Percentiles rank a stretch among this genome's conserved stretches.
Conservation (phyloP, 2,329 filamentous ascomycete genomes). For the Camptophora hylomeconis region DNA sequence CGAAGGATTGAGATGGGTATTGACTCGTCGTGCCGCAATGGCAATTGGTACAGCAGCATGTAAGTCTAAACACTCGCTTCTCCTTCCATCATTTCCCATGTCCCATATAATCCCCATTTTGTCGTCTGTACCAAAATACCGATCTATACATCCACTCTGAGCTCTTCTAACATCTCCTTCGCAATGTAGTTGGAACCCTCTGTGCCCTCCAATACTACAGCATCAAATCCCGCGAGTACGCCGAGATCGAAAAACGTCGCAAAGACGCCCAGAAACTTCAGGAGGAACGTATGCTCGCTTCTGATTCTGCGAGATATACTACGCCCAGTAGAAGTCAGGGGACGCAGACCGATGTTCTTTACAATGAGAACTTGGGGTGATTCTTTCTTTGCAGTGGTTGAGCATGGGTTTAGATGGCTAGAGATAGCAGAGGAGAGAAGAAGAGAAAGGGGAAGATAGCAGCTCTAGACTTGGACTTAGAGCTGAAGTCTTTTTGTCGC, state of each 20-base stretch:
- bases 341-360: slow-evolving; percentile 10
- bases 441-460: slow-evolving; percentile 1
- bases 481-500: too few relatives aligned
- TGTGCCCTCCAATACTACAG: slow-evolving; percentile 4
- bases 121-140: too few relatives aligned
- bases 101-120: too few relatives aligned
- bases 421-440: slow-evolving; percentile 3
- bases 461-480: not conserved
- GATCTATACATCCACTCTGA: not conserved
- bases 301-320: slow-evolving; percentile 8
- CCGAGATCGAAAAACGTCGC: slow-evolving; percentile 24
- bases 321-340: slow-evolving; percentile 9
- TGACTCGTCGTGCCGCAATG: slow-evolving; percentile 51
- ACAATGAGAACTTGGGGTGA: slow-evolving; percentile 10
- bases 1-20: slow-evolving; percentile 79
- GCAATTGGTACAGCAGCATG: slow-evolving; percentile 41
- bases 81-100: not conserved
- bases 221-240: slow-evolving; percentile 24
- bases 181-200: too few relatives aligned
- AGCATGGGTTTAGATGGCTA: slow-evolving; percentile 1
- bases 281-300: slow-evolving; percentile 10
- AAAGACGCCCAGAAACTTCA: slow-evolving; percentile 20
- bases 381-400: not conserved
- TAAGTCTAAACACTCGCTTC: slow-evolving; percentile 20
- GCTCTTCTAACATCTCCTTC: not conserved